These are phyloP conservation scores for Excoecaria cochinchinensis DNA, from an alignment of 345 rosid species.

Conservation along the genomic window DNA sequence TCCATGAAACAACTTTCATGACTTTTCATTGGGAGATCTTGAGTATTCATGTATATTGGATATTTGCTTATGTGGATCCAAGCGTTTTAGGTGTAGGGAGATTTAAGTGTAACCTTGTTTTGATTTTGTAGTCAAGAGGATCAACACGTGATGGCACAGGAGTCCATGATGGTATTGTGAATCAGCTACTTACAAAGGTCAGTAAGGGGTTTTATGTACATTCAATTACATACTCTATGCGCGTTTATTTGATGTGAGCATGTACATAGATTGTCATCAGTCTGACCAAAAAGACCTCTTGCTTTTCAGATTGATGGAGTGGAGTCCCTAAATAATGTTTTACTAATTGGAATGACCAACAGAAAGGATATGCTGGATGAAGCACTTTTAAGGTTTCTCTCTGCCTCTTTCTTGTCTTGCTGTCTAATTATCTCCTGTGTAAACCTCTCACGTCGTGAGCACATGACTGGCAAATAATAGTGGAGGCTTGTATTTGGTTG, in stretches of 20 bases:
- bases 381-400: constrained; percentile 85
- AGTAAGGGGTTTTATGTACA: constrained; percentile 19
- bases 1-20: neutral
- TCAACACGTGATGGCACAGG: constrained; percentile 98
- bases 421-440: neutral
- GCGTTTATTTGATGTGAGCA: constrained; percentile 5
- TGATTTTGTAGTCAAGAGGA: constrained; percentile 79
- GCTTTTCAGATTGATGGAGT: constrained; percentile 96
- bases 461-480: constrained; percentile 9
- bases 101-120: constrained; percentile 9
- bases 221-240: constrained; percentile 13
- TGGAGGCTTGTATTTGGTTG: neutral
- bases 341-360: constrained; percentile 99
- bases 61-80: neutral
- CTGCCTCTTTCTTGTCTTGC: constrained; percentile 13
- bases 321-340: constrained; percentile 96
- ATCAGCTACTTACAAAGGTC: constrained; percentile 98
- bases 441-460: neutral
- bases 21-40: neutral
- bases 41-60: constrained; percentile 5
- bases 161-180: constrained; percentile 96
- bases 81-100: neutral
- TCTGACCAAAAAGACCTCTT: constrained; percentile 23
- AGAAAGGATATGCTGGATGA: constrained; percentile 99
- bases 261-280: neutral